phyloP scores from a whole-genome alignment of 176 grass and related monocot species.

The Calamus simplicifolius region DNA sequence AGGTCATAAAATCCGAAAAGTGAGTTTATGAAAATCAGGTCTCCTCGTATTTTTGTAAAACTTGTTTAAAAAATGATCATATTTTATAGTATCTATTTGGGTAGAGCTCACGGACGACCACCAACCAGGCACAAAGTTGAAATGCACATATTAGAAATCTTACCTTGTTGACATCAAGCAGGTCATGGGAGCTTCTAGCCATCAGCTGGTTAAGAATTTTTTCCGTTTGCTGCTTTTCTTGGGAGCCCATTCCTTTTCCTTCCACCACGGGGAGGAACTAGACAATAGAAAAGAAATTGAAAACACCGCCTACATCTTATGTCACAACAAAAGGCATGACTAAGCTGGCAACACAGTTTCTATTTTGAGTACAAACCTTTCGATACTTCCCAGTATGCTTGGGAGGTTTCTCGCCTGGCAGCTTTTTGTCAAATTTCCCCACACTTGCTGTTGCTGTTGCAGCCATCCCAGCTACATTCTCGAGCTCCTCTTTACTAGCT shows the following conservation, averaged over 20 bases:
- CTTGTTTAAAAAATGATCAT: too few species aligned
- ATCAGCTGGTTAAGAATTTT: slow-evolving; percentile 66
- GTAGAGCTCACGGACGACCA: too few species aligned
- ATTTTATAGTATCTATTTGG: too few species aligned
- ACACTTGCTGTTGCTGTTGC: slow-evolving; percentile 81
- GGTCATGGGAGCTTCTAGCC: slow-evolving; percentile 47
- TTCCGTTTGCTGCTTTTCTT: slow-evolving; percentile 58
- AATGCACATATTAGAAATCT: slow-evolving; percentile 6
- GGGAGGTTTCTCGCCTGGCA: slow-evolving; percentile 75
- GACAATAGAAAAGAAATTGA: slow-evolving; percentile 5
- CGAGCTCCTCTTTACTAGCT: slow-evolving; percentile 69
- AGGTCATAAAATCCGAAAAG: too few species aligned
- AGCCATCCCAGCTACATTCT: slow-evolving; percentile 77
- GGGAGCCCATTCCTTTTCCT: slow-evolving; percentile 64
- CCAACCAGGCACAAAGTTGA: too few species aligned
- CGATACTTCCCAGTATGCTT: slow-evolving; percentile 84
- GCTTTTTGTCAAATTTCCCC: slow-evolving; percentile 88
- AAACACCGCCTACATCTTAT: neutral
- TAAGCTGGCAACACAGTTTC: too few species aligned
- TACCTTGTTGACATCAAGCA: slow-evolving; percentile 72
- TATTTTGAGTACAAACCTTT: slow-evolving; percentile 35
- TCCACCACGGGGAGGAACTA: slow-evolving; percentile 72
- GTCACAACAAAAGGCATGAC: too few species aligned
- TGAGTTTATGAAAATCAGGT: too few species aligned
- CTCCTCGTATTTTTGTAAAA: too few species aligned